phyloP scores from a whole-genome alignment of 495 filamentous ascomycete genomes.

The Choiromyces venosus region DNA sequence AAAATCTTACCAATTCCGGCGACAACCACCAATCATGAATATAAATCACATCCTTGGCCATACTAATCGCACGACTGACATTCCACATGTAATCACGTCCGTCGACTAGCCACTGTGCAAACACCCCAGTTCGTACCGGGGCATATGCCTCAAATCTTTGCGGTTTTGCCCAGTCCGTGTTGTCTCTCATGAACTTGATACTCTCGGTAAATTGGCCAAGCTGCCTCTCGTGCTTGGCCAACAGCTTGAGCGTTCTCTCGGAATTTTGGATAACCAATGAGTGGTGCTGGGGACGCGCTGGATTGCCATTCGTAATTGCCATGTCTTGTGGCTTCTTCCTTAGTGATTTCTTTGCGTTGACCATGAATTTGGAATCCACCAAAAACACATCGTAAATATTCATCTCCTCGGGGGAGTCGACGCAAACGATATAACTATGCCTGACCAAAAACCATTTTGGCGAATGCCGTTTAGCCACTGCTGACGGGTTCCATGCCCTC shows the following conservation, averaged over 20 bases:
- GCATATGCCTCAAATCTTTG: slow-evolving; percentile 94
- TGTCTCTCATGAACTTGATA: slow-evolving; percentile 72
- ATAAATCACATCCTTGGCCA: slow-evolving; percentile 97
- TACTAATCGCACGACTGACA: slow-evolving; percentile 91
- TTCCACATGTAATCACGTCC: slow-evolving; percentile 99
- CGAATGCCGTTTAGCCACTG: slow-evolving; percentile 71
- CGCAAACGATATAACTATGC: slow-evolving; percentile 94
- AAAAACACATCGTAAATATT: slow-evolving; percentile 98
- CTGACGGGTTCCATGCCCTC: slow-evolving; percentile 65
- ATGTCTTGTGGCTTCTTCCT: slow-evolving; percentile 53
- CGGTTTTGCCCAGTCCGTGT: slow-evolving; percentile 69
- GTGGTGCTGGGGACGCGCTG: slow-evolving; percentile 73
- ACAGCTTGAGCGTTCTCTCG: slow-evolving; percentile 81
- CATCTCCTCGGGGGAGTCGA: slow-evolving; percentile 97
- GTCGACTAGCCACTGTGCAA: slow-evolving; percentile 96
- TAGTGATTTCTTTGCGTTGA: slow-evolving; percentile 60
- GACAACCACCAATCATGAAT: slow-evolving; percentile 99
- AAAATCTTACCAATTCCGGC: slow-evolving; percentile 61
- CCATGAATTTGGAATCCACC: slow-evolving; percentile 74
- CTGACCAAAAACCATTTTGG: slow-evolving; percentile 98
- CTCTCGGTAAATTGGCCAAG: slow-evolving; percentile 90
- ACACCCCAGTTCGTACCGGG: slow-evolving; percentile 75
- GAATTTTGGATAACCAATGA: slow-evolving; percentile 75
- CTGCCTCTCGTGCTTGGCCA: slow-evolving; percentile 84
- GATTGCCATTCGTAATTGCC: slow-evolving; percentile 31